Conservation (phyloP, 257 asterid species). For the Petunia secreta region DNA sequence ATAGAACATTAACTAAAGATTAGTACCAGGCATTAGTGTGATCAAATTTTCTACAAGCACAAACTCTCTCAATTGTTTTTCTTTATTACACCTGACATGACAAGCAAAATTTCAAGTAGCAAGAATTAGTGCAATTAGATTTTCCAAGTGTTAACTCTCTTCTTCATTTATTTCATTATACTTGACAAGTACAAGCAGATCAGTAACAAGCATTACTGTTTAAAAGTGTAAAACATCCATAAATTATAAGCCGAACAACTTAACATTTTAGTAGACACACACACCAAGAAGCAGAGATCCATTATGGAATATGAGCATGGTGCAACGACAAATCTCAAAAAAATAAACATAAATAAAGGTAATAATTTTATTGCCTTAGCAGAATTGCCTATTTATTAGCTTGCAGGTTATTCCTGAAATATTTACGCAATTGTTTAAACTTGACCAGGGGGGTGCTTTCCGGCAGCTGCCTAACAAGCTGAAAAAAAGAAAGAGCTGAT, state of each 20-base stretch:
- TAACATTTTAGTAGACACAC: background rate
- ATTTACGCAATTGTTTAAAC: background rate
- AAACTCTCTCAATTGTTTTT: background rate
- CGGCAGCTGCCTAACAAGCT: background rate
- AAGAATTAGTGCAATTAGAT: too few species aligned
- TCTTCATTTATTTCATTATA: background rate
- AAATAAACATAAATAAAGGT: background rate
- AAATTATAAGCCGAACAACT: background rate
- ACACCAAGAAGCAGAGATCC: background rate
- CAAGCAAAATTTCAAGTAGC: too few species aligned
- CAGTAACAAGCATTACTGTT: background rate
- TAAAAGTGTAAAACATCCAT: background rate
- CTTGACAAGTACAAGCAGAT: background rate
- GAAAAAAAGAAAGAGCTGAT: background rate
- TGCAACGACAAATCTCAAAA: background rate
- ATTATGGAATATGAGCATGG: background rate
- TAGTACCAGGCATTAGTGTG: background rate
- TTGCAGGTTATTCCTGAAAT: background rate
- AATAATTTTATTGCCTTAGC: background rate
- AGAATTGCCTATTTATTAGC: background rate
- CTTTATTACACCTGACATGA: background rate
- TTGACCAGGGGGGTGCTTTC: background rate
- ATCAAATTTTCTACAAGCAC: background rate
- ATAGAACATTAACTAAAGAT: background rate
- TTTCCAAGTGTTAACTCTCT: too few species aligned